Percentiles rank a stretch among this genome's conserved stretches.
Conservation (phyloP, 352 stramenopile genomes). For the Hyaloperonospora brassicae region DNA sequence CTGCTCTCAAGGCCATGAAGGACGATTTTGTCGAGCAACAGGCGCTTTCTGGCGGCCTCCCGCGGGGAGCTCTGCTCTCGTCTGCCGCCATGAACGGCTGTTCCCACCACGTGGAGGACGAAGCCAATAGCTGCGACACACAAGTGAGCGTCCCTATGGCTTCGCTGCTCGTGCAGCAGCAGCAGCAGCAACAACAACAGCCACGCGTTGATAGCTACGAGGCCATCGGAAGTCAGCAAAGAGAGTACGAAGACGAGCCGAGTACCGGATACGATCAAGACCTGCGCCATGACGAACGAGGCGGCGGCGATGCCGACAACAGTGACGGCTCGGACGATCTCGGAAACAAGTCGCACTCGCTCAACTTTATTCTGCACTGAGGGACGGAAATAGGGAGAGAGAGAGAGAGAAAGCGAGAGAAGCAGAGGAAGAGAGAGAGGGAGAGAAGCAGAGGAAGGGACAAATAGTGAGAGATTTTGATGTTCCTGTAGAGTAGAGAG, state of each 20-base stretch:
- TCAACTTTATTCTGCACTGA: conserved; percentile 81
- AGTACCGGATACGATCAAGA: conserved; percentile 12
- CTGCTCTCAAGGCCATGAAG: conserved; percentile 81
- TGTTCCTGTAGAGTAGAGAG: no score
- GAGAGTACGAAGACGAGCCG: conserved; percentile 19
- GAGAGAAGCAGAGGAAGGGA: no score
- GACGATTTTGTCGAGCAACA: conserved; percentile 69
- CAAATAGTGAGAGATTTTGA: no score
- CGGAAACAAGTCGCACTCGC: conserved; percentile 64
- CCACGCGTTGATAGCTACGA: no score
- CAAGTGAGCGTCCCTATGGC: conserved; percentile 19
- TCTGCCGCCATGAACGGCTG: conserved; percentile 11
- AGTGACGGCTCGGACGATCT: conserved; percentile 57
- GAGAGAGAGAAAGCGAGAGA: no score
- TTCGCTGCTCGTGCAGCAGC: conserved; percentile 8
- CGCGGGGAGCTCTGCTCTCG: no score
- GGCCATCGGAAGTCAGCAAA: conserved; percentile 9
- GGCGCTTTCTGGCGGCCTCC: no score
- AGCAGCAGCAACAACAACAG: conserved; percentile 10
- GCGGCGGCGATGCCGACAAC: conserved; percentile 27
- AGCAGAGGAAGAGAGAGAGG: no score
- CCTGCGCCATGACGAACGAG: conserved; percentile 6
- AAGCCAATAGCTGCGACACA: conserved; percentile 18
- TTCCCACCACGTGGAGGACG: conserved; percentile 18
- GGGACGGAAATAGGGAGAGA: no score